A percentile compares a stretch with the other conserved stretches of the same genome.
Conservation (phyloP, 148 eudicot species). For the Limonium bicolor region DNA sequence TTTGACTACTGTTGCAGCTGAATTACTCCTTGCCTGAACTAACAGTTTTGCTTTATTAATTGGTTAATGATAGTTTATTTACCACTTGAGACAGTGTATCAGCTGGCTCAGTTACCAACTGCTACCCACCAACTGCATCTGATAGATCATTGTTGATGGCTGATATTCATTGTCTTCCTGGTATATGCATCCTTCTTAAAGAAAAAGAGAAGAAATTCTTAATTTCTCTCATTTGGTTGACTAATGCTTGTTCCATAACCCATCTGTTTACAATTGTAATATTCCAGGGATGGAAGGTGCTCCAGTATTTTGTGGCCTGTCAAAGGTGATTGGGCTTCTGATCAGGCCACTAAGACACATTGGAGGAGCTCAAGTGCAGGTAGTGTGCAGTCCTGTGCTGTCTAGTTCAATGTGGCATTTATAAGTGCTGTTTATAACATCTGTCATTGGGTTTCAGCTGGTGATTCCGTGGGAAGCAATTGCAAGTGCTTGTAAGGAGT, state of each 20-base stretch:
- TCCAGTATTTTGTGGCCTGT: slow-evolving; percentile 60
- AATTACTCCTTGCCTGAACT: too few relatives aligned
- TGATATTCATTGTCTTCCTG: slow-evolving; percentile 96
- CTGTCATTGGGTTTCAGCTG: slow-evolving; percentile 36
- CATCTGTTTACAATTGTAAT: slow-evolving; percentile 5
- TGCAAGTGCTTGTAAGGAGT: slow-evolving; percentile 47
- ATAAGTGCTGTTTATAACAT: neutral
- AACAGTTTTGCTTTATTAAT: too few relatives aligned
- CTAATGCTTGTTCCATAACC: slow-evolving; percentile 2
- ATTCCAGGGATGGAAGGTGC: slow-evolving; percentile 88
- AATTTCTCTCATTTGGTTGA: neutral
- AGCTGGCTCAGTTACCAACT: slow-evolving; percentile 68
- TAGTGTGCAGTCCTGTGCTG: slow-evolving; percentile 8
- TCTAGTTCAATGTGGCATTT: too few relatives aligned
- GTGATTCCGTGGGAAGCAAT: slow-evolving; percentile 90
- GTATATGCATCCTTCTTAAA: slow-evolving; percentile 19
- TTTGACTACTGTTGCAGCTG: too few relatives aligned
- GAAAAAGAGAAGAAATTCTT: too few relatives aligned
- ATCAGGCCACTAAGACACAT: slow-evolving; percentile 68
- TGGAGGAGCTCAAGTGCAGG: slow-evolving; percentile 95
- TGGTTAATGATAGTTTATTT: slow-evolving; percentile 4
- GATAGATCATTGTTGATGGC: slow-evolving; percentile 68
- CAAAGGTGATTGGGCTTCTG: slow-evolving; percentile 59
- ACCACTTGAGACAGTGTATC: slow-evolving; percentile 45
- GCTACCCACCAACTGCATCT: slow-evolving; percentile 43